phyloP scores from a whole-genome alignment of 1,139 yeast species.

The Torulaspora pretoriensis region DNA sequence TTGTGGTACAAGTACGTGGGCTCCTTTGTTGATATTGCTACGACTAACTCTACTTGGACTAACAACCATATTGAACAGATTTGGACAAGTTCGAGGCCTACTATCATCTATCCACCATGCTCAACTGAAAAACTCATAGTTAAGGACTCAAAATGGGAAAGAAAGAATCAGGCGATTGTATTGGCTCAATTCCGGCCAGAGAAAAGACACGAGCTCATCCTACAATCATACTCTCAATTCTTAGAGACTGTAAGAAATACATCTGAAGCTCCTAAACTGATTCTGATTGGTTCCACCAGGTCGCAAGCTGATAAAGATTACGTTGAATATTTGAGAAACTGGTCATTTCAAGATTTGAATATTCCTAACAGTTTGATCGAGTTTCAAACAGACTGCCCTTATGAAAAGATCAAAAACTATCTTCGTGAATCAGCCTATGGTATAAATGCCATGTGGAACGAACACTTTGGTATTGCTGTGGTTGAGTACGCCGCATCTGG shows the following conservation, averaged over 20 bases:
- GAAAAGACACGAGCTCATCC: slow-evolving; percentile 74
- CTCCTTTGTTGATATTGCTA: slow-evolving; percentile 56
- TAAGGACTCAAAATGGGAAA: slow-evolving; percentile 25
- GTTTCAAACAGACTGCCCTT: slow-evolving; percentile 73
- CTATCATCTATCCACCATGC: slow-evolving; percentile 80
- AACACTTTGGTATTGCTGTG: slow-evolving; percentile 96
- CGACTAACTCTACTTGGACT: slow-evolving; percentile 93
- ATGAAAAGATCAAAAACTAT: slow-evolving; percentile 53
- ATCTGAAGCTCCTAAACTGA: slow-evolving; percentile 47
- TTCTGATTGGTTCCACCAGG: slow-evolving; percentile 83
- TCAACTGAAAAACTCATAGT: slow-evolving; percentile 54
- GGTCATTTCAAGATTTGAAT: slow-evolving; percentile 44
- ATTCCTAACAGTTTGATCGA: slow-evolving; percentile 50
- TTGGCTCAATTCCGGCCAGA: slow-evolving; percentile 96
- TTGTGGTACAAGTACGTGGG: slow-evolving; percentile 65
- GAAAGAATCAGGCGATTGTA: slow-evolving; percentile 61
- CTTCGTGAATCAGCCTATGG: slow-evolving; percentile 68
- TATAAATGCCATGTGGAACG: slow-evolving; percentile 98
- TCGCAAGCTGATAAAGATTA: slow-evolving; percentile 59
- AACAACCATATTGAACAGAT: slow-evolving; percentile 59
- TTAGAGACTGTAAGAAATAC: slow-evolving; percentile 14
- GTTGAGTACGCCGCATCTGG: slow-evolving; percentile 92
- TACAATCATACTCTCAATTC: slow-evolving; percentile 59
- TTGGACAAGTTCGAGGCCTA: slow-evolving; percentile 46
- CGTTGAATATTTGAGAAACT: slow-evolving; percentile 47